Evolutionary conservation across 352 stramenopile species (phyloP).

Genomic region (Phytophthora sojae): DNA sequence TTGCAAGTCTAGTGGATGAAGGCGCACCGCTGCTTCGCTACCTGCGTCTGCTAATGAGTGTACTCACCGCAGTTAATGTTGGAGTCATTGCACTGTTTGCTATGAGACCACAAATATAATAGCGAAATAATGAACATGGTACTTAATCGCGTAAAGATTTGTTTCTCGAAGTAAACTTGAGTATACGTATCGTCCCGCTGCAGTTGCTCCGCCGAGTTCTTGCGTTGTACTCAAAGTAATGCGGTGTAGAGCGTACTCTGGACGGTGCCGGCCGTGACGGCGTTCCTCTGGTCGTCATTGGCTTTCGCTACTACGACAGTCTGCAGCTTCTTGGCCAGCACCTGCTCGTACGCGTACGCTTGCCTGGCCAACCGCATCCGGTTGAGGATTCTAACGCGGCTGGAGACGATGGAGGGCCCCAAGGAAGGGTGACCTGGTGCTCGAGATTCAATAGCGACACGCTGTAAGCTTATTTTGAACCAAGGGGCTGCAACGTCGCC

Average conservation of each 20-base stretch:
- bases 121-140: neutral
- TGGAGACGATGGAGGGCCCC: constrained; percentile 38
- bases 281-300: constrained; percentile 71
- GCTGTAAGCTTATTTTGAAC: constrained; percentile 41
- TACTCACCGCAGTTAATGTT: constrained; percentile 39
- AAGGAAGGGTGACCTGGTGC: constrained; percentile 24
- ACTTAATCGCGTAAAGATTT: no score
- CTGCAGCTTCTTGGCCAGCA: constrained; percentile 60
- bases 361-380: constrained; percentile 75
- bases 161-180: no score
- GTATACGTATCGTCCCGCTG: no score
- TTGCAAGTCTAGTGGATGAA: constrained; percentile 43
- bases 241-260: constrained; percentile 67
- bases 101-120: constrained; percentile 4
- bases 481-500: constrained; percentile 41
- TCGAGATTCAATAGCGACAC: constrained; percentile 38
- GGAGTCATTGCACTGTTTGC: constrained; percentile 29
- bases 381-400: constrained; percentile 42
- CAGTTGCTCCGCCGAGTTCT: constrained; percentile 29
- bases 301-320: constrained; percentile 67
- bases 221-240: constrained; percentile 35
- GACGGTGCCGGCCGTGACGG: constrained; percentile 60
- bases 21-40: constrained; percentile 28
- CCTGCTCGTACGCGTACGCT: constrained; percentile 74
- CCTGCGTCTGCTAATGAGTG: constrained; percentile 34